Evolutionary conservation across 805 yeast genomes (phyloP), one percentile per base, ranked within the genome.

Genomic region (Isabelozyma rhagii): DNA sequence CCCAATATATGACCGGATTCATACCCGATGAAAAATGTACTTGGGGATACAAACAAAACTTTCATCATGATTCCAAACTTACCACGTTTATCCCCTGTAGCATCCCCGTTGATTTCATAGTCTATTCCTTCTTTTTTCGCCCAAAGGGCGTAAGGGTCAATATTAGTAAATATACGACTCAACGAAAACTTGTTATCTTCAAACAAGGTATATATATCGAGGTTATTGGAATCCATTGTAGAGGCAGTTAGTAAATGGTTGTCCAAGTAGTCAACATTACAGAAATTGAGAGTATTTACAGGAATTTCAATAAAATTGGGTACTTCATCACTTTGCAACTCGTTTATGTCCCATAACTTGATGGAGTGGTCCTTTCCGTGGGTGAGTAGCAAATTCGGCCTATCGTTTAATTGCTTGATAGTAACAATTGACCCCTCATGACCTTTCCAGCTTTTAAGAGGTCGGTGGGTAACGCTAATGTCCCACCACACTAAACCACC

Each of bases 401-500:
- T 9, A 25, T 55, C 39, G 54, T 62, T 61, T 29, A 62, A 44
- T 34, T 52, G 57, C 48, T 68, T 64, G 2, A 86, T 59, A 0
- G 85, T 73, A 21, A 87, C 57, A 1, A 88, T 61, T 8, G 73
- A 67, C 14, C 71, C 67, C 9, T 21, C 15, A 60, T 89, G 96
- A 0, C 83, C 87, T 52, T 73, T 67, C 84, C 89, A 85, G 1
- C 75, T 67, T 0, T 74, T 75, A 1, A 76, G 44, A 0, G 90
- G 87, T 43, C 94, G 64, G 39, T 83, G 68, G 0, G 80, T 72
- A 3, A 18, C 18, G 1, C 65, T 58, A 7, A 88, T 52, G 49
- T 82, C 78, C 96, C 96, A 88, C 74, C 84, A 72, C 1, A 81
- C 72, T 3, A 82, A 56, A 72, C 79, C 73, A 0, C 96, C 96